Conservation (phyloP, 148 eudicot genomes). For the Chenopodium suecicum region DNA sequence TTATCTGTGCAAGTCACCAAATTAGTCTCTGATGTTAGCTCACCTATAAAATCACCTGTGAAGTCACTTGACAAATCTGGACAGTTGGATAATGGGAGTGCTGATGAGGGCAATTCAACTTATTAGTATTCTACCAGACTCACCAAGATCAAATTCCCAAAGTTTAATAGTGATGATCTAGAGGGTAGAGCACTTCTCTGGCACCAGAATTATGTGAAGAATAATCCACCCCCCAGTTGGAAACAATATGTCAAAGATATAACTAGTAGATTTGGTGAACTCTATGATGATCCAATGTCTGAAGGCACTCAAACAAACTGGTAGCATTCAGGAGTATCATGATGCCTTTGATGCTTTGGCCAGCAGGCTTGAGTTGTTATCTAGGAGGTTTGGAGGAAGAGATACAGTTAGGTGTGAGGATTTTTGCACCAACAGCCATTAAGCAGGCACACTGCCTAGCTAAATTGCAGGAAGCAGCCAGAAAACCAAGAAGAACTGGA, state of each 20-base stretch:
- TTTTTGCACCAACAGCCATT: background rate
- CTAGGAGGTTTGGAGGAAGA: background rate
- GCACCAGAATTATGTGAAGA: too few relatives aligned
- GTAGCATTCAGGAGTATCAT: background rate
- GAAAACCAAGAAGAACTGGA: too few relatives aligned
- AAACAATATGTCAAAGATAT: background rate
- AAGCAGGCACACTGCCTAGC: background rate
- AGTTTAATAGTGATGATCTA: too few relatives aligned
- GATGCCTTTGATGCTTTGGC: background rate
- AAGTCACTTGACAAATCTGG: too few relatives aligned
- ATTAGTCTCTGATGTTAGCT: background rate
- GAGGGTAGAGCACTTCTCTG: too few relatives aligned
- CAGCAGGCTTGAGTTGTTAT: background rate
- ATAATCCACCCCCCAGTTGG: too few relatives aligned
- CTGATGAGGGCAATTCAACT: background rate
- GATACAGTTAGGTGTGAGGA: background rate
- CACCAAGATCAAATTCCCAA: too few relatives aligned
- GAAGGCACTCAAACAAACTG: background rate
- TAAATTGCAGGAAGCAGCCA: background rate
- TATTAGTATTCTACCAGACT: too few relatives aligned
- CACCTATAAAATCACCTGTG: too few relatives aligned
- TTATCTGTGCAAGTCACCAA: background rate
- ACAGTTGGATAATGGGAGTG: too few relatives aligned
- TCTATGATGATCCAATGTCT: background rate
- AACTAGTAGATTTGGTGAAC: background rate